Percentiles rank a stretch among this genome's conserved stretches.
phyloP scores from a whole-genome alignment of 805 yeast genomes.

The Saccharomyces jurei region DNA sequence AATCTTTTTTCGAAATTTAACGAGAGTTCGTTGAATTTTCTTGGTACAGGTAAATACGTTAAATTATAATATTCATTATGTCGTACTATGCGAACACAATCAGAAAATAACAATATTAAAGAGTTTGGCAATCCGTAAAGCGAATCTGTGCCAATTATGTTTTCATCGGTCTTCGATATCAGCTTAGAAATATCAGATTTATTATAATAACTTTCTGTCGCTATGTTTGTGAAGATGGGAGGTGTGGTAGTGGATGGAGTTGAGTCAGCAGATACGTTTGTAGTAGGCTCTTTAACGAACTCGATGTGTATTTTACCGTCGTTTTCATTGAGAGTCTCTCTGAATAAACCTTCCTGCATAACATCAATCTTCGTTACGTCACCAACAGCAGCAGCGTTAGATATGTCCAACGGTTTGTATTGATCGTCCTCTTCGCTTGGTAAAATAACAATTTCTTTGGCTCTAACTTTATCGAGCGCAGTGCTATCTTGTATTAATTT shows the following conservation, averaged over 20 bases:
- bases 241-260: constrained; percentile 8
- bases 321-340: constrained; percentile 34
- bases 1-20: constrained; percentile 42
- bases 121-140: constrained; percentile 82
- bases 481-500: constrained; percentile 75
- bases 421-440: neutral
- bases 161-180: constrained; percentile 42
- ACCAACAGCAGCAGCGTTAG: neutral
- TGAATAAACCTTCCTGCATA: constrained; percentile 10
- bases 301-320: constrained; percentile 44
- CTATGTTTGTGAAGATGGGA: constrained; percentile 38
- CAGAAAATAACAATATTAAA: constrained; percentile 60
- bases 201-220: constrained; percentile 30
- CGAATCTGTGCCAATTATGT: constrained; percentile 65
- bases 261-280: neutral
- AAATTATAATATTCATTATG: constrained; percentile 44
- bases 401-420: neutral
- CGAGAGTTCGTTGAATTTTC: constrained; percentile 17
- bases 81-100: constrained; percentile 59
- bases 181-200: constrained; percentile 1
- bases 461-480: constrained; percentile 24
- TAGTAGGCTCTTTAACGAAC: constrained; percentile 16
- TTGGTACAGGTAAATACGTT: constrained; percentile 18
- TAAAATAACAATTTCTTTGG: constrained; percentile 21
- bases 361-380: neutral